Percentiles rank a stretch among this genome's conserved stretches.
Evolutionary conservation across 2,329 filamentous ascomycete genomes (phyloP).

Genomic region (Xenosphaeropsis pyriputrescens): DNA sequence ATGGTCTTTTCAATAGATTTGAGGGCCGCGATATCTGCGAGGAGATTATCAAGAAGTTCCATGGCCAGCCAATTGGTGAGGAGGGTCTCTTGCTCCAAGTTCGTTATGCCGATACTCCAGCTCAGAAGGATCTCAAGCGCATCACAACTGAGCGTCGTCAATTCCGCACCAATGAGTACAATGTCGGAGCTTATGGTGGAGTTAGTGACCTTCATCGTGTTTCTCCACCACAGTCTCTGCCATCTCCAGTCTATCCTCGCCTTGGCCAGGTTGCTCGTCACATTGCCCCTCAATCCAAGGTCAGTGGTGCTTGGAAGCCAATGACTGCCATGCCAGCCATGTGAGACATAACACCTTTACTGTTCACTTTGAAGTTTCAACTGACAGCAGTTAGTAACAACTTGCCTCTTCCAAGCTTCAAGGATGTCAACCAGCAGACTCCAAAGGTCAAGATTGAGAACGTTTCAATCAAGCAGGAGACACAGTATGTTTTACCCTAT

Average conservation of each 20-base stretch:
- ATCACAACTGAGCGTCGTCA: constrained; percentile 90
- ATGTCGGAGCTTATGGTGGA: constrained; percentile 55
- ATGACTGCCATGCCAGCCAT: no score
- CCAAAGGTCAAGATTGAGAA: constrained; percentile 5
- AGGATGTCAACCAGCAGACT: constrained; percentile 15
- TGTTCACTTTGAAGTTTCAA: not conserved
- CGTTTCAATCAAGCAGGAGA: constrained; percentile 10
- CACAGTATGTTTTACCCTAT: constrained; percentile 10
- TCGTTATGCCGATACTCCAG: constrained; percentile 90
- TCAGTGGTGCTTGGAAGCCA: constrained; percentile 18
- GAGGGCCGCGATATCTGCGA: constrained; percentile 82
- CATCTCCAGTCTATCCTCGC: constrained; percentile 15
- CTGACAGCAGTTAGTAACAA: constrained; percentile 8
- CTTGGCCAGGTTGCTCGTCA: constrained; percentile 16
- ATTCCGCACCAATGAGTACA: constrained; percentile 93
- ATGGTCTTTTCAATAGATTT: constrained; percentile 42
- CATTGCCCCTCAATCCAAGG: constrained; percentile 11
- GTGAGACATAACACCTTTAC: no score
- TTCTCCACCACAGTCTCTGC: constrained; percentile 33
- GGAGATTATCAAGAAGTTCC: constrained; percentile 73
- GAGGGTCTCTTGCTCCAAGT: constrained; percentile 81
- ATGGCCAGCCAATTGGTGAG: constrained; percentile 61
- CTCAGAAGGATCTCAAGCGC: constrained; percentile 92
- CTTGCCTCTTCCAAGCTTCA: constrained; percentile 8
- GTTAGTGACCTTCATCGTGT: constrained; percentile 22